Conservation (phyloP, 345 rosid genomes). For the Microthlaspi erraticum region DNA sequence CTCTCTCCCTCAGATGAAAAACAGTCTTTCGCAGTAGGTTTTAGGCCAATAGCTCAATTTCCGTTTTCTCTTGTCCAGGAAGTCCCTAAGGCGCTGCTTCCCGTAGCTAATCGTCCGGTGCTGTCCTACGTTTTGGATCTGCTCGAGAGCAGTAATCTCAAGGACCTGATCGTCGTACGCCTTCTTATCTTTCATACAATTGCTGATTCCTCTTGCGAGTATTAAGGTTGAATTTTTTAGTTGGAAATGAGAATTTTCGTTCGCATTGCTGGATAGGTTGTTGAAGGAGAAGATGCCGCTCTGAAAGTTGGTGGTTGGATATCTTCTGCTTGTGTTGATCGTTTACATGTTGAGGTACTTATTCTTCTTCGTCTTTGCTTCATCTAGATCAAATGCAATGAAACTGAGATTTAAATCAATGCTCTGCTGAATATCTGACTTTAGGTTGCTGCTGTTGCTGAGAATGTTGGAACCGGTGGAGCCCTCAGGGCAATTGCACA, state of each 20-base stretch:
- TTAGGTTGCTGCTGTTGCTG: constrained; percentile 92
- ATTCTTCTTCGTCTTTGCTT: constrained; percentile 7
- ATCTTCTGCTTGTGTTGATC: constrained; percentile 84
- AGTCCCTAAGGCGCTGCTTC: constrained; percentile 88
- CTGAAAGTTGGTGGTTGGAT: constrained; percentile 89
- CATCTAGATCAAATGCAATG: constrained; percentile 5
- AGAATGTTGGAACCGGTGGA: constrained; percentile 93
- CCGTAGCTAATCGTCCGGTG: constrained; percentile 93
- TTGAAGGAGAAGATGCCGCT: constrained; percentile 91
- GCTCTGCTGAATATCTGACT: constrained; percentile 3
- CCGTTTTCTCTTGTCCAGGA: constrained; percentile 55
- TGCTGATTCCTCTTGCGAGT: neutral
- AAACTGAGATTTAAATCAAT: neutral
- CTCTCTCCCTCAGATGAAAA: constrained; percentile 6
- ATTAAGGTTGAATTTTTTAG: constrained; percentile 12
- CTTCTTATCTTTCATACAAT: constrained; percentile 15
- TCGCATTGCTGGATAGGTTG: constrained; percentile 61
- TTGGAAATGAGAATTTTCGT: constrained; percentile 10
- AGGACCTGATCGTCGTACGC: constrained; percentile 88
- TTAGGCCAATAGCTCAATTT: constrained; percentile 14
- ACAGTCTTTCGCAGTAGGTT: neutral
- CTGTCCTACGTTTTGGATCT: constrained; percentile 83
- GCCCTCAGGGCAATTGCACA: constrained; percentile 90
- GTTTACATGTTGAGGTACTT: constrained; percentile 84
- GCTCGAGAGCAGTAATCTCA: constrained; percentile 75